phyloP scores from a whole-genome alignment of 331 rosid genomes.

The Stylosanthes scabra region DNA sequence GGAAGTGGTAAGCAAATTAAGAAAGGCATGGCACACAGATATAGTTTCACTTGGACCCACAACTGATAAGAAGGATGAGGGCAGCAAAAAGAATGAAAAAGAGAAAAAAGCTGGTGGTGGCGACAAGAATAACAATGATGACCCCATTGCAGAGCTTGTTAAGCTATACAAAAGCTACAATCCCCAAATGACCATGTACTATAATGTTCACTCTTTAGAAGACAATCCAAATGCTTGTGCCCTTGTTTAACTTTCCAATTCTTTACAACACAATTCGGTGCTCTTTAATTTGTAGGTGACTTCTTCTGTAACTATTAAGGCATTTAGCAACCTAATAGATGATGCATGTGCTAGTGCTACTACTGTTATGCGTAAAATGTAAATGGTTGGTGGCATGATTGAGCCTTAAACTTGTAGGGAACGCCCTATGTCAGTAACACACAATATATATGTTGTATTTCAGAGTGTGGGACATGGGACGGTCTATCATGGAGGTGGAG shows the following conservation, averaged over 20 bases:
- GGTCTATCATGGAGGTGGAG: too few species aligned
- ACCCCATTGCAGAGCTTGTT: slow-evolving; percentile 59
- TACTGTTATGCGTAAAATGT: not conserved
- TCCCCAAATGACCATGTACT: slow-evolving; percentile 53
- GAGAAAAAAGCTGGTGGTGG: slow-evolving; percentile 51
- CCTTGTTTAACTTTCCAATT: slow-evolving; percentile 46
- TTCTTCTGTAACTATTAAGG: too few species aligned
- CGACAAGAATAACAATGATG: slow-evolving; percentile 51
- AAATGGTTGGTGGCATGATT: slow-evolving; percentile 16
- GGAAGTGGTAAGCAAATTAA: slow-evolving; percentile 55
- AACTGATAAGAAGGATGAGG: slow-evolving; percentile 59
- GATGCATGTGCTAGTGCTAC: not conserved
- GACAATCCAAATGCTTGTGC: slow-evolving; percentile 75
- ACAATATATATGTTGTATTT: too few species aligned
- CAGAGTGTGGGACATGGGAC: too few species aligned
- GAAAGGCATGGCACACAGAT: slow-evolving; percentile 71
- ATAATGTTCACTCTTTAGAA: slow-evolving; percentile 58
- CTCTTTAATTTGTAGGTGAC: not conserved
- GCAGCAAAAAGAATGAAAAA: slow-evolving; percentile 18
- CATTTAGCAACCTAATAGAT: not conserved
- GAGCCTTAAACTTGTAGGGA: not conserved
- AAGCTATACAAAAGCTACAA: slow-evolving; percentile 45
- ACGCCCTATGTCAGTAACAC: too few species aligned
- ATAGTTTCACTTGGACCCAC: slow-evolving; percentile 88
- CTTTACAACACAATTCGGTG: too few species aligned